phyloP scores from a whole-genome alignment of 163 green algal species.

The Trebouxia gelatinosa region DNA sequence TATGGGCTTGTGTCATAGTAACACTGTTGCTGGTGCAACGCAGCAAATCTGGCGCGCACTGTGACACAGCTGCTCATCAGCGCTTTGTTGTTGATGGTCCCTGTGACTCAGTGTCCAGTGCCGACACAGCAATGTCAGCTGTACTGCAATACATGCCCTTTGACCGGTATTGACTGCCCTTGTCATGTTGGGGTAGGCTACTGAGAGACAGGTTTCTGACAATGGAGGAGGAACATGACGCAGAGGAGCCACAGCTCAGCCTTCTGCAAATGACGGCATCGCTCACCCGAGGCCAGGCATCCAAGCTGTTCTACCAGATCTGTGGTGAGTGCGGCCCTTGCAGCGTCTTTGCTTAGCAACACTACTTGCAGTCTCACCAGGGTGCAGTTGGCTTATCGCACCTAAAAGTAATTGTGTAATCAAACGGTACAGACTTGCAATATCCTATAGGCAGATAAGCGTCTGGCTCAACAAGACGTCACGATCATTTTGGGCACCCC shows the following conservation, averaged over 20 bases:
- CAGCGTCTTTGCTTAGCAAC: too few species aligned
- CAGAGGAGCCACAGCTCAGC: slow-evolving; percentile 3
- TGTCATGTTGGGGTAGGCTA: slow-evolving; percentile 14
- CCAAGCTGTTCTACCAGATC: slow-evolving; percentile 48
- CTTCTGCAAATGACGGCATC: slow-evolving; percentile 14
- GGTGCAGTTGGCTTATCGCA: too few species aligned
- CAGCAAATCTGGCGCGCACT: background rate
- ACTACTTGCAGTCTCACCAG: too few species aligned
- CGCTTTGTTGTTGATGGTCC: too few species aligned
- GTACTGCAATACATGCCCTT: background rate
- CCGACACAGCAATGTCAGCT: background rate
- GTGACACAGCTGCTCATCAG: background rate
- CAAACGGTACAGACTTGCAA: too few species aligned
- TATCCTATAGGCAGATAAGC: too few species aligned
- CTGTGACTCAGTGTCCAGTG: too few species aligned
- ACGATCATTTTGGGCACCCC: too few species aligned
- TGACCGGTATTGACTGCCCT: background rate
- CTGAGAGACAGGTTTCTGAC: slow-evolving; percentile 29
- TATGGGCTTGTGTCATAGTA: background rate
- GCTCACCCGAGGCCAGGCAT: slow-evolving; percentile 38
- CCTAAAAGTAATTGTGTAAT: too few species aligned
- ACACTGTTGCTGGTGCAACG: background rate
- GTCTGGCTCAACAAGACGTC: too few species aligned
- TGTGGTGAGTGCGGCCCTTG: slow-evolving; percentile 37
- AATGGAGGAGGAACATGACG: slow-evolving; percentile 25